Evolutionary conservation across 306 rosid genomes (phyloP), one percentile per base, ranked within the genome.

Genomic region (Ammopiptanthus mongolicus): DNA sequence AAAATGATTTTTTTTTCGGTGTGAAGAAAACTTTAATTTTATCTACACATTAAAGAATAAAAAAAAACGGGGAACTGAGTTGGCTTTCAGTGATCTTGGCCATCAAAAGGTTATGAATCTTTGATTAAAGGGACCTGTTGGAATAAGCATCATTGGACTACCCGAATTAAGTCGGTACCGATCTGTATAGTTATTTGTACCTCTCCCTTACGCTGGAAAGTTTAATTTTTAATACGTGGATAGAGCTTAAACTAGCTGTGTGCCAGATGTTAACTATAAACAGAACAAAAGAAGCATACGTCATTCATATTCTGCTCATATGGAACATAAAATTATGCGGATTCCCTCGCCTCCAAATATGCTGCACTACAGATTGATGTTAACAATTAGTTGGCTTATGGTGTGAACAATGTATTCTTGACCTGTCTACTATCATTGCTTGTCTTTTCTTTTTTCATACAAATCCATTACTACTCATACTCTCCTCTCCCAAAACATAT

Each of bases 151-250:
- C 84, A 59, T 65, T 58, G 34, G 52, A 44, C 13, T 0, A 51
- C 48, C 25, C 59, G 18, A 63, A 62, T 9, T 57, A 34, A 61
- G 23, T 36, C 22, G 51, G n/a, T n/a, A n/a, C n/a, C 37, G 28
- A 48, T 19, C 70, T 65, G 76, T 65, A 37, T 22, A 46, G 61
- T 50, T 51, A 55, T 29, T 46, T 58, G 70, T 69, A 37, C 53
- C 74, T 64, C 68, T 78, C 71, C 66, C 48, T 58, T 67, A 58
- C 39, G 48, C 86, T 82, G 82, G 84, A 84, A 82, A 76, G 83
- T 60, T 61, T 2, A 47, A 50, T 28, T 59, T 71, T 72, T 60
- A 72, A 67, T 60, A 76, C 37, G 36, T 59, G 65, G 79, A 56
- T 33, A 23, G 8, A 56, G 62, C 69, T 70, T 47, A 46, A 44